Base-by-base conservation (phyloP, 2,329 filamentous ascomycete species). In the Colletotrichum graminicola region DNA sequence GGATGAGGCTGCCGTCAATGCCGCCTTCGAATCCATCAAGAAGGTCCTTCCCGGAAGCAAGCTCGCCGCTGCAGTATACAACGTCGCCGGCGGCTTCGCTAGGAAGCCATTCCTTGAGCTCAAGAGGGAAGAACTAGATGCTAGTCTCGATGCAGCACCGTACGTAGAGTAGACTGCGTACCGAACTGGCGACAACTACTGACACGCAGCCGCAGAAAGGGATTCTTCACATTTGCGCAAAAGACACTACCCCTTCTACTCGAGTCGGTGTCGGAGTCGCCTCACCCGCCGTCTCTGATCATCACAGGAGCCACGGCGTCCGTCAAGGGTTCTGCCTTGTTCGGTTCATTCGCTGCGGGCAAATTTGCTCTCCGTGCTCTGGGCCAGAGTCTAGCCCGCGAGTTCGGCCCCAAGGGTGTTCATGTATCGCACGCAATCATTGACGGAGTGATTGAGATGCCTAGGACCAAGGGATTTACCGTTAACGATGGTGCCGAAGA, bases 281-380 rank as follows among this genome's bases (percentile, higher is more conserved):
- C 87, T 41, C 82, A 94, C 77, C 93, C 94, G 5, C 94, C 94
- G 0, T 92, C 92, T 0, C 84, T 97, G 26, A 92, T 97, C 76
- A 93, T 97, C 81, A 97, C 94, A 0, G 94, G 94, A 41, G 94
- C 94, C 0, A 97, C 94, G 0, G 94, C 94, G 0, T 93, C 92
- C 0, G 75, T 95, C 23, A 92, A 91, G 76, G 93, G 92, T 5
- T 92, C 90, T 14, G 90, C 93, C 0, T 83, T 62, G 32, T 62
- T 62, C 34, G 60, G 47, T 11, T 39, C 45, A 6, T 97, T 97
- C 77, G 92, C 94, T 0, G 89, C 90, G 2, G 92, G 92, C 36
- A 97, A 97, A 79, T 97, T 94, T 79, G 94, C 93, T 5, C 83
- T 92, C 75, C 87, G 94, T 41, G 93, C 91, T 0, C 82, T 97